Base-by-base conservation (phyloP, 495 filamentous ascomycete genomes). In the Cercophora scortea region DNA sequence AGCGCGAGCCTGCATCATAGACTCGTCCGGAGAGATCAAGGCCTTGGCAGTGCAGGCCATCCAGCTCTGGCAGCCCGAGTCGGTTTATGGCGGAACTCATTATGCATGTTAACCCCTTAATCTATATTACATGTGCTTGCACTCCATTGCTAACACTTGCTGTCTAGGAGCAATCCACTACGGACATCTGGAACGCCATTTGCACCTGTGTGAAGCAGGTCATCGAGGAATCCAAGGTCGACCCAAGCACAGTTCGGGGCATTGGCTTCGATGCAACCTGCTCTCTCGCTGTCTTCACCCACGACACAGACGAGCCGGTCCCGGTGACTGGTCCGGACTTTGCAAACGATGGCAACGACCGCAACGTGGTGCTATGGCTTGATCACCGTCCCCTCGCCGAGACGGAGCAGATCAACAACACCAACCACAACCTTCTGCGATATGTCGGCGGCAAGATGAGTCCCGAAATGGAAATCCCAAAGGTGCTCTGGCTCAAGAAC, bases 401-500 rank as follows among this genome's bases (percentile, higher is more conserved):
- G 72, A 90, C 93, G 11, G 81, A 84, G 16, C 83, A 85, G 66
- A 94, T 98, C 73, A 97, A 97, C 71, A 83, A 83, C 12, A 96
- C 93, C 2, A 80, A 84, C 46, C 93, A 97, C 72, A 89, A 90
- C 57, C 76, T 98, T n/a, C 79, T 98, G 36, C 84, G 88, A 46
- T 98, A 96, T 67, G 92, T 98, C 6, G 93, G 93, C 44, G 92
- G 93, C 39, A 91, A 82, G 59, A 97, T 98, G 93, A 94, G 88
- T 60, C 87, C 95, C 57, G 93, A 98, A 74, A 98, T 98, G 93
- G 93, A 98, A 65, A 90, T 96, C 25, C 93, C 93, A 19, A 98
- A 98, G 64, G 89, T 96, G 1, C 75, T 97, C 19, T 98, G 93
- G 93, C 73, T 98, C 58, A 96, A 97, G 77, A 93, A 94, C 63